Evolutionary conservation across 139 green algal genomes (phyloP), one percentile per base, ranked within the genome.

Genomic region (Eudorina sp.): DNA sequence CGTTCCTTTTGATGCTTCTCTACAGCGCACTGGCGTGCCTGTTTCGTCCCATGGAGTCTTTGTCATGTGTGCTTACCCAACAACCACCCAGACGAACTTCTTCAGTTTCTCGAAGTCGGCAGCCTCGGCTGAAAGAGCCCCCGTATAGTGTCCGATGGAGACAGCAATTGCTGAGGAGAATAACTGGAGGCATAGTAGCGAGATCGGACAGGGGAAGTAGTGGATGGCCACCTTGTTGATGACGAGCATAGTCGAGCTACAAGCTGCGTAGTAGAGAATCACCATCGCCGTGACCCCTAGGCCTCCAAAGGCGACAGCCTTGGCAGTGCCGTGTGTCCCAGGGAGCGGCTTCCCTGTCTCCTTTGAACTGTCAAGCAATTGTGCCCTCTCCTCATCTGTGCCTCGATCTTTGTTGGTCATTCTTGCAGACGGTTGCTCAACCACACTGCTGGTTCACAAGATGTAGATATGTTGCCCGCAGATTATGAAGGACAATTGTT

Each of bases 211-310:
- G 1, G 90, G 90, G 9, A 92, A 62, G 11, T 89, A 69, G 62
- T 92, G 40, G 29, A 92, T 83, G 1, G 89, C 83, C 18, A 92
- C 90, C 81, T 92, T 92, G 81, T 92, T 92, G 53, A 92, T 92
- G 4, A 92, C 86, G 0, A 86, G 86, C 90, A 92, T 92, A 13
- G 90, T 92, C 4, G 62, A 86, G 29, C 68, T 88, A 31, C 90
- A 92, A 0, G 76, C 9, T 4, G 90, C 90, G 27, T 91, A 92
- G 74, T 92, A 92, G 18, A 53, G 0, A 43, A 86, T 86, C 3
- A 76, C 80, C 5, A 76, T 29, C 34, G 60, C 60, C 8, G 79
- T 75, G 14, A 85, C 7, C 19, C 79, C 79, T 0, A 84, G 27
- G 8, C 58, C 73, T 43, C 58, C 73, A 62, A 62, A 81, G 9